phyloP scores from a whole-genome alignment of 78 protist genomes.

The Monosiga brevicollis region DNA sequence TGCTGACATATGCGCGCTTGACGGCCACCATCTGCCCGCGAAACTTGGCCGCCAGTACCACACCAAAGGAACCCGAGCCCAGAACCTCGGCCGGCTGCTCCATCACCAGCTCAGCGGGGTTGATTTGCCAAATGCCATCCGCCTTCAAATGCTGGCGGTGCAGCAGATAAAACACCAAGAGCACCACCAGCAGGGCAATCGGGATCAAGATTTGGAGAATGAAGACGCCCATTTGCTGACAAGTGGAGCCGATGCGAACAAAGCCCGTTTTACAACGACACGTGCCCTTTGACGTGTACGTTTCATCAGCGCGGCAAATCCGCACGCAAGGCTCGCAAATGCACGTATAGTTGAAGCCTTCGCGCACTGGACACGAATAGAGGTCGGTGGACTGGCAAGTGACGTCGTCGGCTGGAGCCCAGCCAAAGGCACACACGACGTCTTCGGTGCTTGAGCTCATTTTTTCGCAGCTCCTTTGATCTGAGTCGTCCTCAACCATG shows the following conservation, averaged over 20 bases:
- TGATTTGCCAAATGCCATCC: not conserved
- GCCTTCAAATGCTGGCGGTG: not conserved
- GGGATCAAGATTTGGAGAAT: not conserved
- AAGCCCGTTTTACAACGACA: not conserved
- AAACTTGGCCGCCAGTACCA: not conserved
- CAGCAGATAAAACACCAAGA: not conserved
- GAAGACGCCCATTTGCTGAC: not conserved
- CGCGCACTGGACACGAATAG: too few relatives aligned
- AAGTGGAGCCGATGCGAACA: not conserved
- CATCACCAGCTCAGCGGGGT: not conserved
- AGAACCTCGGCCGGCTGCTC: not conserved
- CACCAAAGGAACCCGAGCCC: not conserved
- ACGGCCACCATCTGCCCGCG: not conserved
- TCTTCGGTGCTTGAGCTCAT: too few relatives aligned
- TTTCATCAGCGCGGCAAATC: not conserved
- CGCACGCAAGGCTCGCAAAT: not conserved
- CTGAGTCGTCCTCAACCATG: too few relatives aligned
- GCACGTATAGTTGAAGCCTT: not conserved
- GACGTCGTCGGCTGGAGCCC: too few relatives aligned
- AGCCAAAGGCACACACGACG: too few relatives aligned
- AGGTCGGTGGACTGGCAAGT: too few relatives aligned
- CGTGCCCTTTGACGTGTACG: not conserved
- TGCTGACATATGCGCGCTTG: too few relatives aligned
- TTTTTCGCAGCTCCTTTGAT: too few relatives aligned
- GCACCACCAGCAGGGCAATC: not conserved